Conservation (phyloP, 2,329 filamentous ascomycete genomes). For the Claviceps arundinis region DNA sequence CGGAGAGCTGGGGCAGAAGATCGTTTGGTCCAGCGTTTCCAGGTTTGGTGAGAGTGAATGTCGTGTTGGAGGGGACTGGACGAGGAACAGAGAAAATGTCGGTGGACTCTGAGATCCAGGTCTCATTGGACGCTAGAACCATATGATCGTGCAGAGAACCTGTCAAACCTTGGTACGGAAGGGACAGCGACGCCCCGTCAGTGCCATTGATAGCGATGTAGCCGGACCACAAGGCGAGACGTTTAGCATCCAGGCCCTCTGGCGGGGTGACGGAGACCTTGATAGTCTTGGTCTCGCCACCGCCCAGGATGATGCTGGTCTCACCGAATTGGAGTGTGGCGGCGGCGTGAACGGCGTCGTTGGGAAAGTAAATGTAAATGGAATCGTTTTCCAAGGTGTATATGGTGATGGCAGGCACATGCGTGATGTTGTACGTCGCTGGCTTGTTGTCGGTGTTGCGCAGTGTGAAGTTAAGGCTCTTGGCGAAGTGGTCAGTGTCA, state of each 20-base stretch:
- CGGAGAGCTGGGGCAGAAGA: constrained; percentile 25
- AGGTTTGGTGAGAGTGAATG: constrained; percentile 27
- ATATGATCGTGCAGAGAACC: constrained; percentile 20
- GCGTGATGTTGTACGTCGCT: constrained; percentile 38
- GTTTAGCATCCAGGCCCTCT: constrained; percentile 1
- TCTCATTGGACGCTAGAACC: constrained; percentile 12
- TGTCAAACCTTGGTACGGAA: constrained; percentile 28
- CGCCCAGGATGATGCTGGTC: constrained; percentile 2
- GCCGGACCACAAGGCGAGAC: constrained; percentile 8
- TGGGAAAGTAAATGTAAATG: constrained; percentile 32
- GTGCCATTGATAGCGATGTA: constrained; percentile 18
- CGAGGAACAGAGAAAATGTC: too few relatives aligned
- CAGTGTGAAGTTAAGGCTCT: constrained; percentile 38
- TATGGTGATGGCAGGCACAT: constrained; percentile 36
- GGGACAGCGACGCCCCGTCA: constrained; percentile 21
- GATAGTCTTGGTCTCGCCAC: constrained; percentile 4
- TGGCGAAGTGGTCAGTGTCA: constrained; percentile 43
- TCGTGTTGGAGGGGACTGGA: constrained; percentile 20
- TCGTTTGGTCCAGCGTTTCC: constrained; percentile 21
- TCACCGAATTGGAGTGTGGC: constrained; percentile 18
- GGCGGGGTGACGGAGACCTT: constrained; percentile 4
- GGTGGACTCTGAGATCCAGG: constrained; percentile 19
- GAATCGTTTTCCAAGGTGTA: constrained; percentile 30
- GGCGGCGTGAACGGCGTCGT: constrained; percentile 25
- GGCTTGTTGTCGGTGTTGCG: constrained; percentile 36